These are phyloP conservation scores for Penicillium subrubescens DNA, from an alignment of 495 filamentous ascomycete species.

Conservation along the genomic window DNA sequence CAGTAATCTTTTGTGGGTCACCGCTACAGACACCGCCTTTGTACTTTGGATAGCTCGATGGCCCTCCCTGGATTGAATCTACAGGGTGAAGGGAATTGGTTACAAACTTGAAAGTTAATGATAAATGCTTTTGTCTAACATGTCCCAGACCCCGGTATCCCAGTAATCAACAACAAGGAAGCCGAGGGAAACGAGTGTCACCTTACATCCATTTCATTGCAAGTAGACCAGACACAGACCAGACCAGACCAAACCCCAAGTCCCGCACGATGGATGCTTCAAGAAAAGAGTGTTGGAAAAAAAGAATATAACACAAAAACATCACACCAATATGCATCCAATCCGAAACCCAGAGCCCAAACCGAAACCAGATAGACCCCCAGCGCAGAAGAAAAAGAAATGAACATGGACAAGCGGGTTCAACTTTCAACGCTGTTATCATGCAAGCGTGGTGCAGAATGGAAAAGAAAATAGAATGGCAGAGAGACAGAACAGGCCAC, in stretches of 20 bases:
- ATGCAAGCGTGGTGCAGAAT: not conserved
- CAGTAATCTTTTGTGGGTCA: not conserved
- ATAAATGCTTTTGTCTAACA: constrained; percentile 13
- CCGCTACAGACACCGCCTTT: not conserved
- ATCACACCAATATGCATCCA: constrained; percentile 12
- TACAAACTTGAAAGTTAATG: constrained; percentile 1
- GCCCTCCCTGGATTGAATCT: too few species aligned
- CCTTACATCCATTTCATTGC: not conserved
- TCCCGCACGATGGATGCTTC: not conserved
- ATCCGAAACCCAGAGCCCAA: constrained; percentile 2
- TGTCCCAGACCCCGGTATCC: not conserved
- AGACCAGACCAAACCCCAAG: not conserved
- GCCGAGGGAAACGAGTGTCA: not conserved
- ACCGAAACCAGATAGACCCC: constrained; percentile 7
- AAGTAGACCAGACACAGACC: not conserved
- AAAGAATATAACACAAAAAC: not conserved
- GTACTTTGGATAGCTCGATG: not conserved
- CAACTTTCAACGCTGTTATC: not conserved
- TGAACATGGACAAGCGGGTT: not conserved
- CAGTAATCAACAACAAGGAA: not conserved
- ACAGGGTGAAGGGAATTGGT: not conserved
- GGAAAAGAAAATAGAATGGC: constrained; percentile 4
- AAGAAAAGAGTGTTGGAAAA: not conserved
- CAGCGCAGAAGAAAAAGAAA: not conserved
- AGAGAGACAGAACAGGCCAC: constrained; percentile 10